Conservation (phyloP, 345 rosid species). For the Triadica sebifera region DNA sequence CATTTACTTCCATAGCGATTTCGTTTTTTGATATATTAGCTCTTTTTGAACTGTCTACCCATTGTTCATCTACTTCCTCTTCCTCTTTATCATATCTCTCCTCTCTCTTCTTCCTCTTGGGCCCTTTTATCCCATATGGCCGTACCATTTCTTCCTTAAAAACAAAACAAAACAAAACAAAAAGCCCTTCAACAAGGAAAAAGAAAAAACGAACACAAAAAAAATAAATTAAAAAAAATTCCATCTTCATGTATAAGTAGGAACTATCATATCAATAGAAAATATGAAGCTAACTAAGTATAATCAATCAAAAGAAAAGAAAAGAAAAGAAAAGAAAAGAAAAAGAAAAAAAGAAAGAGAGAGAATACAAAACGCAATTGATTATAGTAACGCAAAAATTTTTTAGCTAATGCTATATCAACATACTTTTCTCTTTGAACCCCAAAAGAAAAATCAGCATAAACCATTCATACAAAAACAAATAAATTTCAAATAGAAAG, state of each 20-base stretch:
- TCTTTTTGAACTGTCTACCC: constrained; percentile 21
- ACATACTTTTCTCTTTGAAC: no score
- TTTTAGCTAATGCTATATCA: no score
- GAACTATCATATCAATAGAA: background rate
- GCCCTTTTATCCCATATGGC: constrained; percentile 57
- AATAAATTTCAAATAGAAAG: no score
- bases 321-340: no score
- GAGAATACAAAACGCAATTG: no score
- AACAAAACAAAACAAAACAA: no score
- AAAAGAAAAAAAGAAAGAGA: no score
- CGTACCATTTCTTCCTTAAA: constrained; percentile 50
- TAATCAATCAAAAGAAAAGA: background rate
- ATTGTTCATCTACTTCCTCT: constrained; percentile 38
- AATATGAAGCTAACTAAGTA: background rate
- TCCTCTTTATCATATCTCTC: constrained; percentile 59
- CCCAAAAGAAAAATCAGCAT: no score
- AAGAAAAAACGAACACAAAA: background rate
- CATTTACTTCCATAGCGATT: background rate
- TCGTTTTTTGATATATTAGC: background rate
- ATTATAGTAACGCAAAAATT: no score
- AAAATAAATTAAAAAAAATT: background rate
- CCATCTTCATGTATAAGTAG: background rate
- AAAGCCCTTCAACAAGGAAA: constrained; percentile 4
- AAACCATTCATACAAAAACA: no score
- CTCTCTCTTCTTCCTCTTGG: constrained; percentile 58